phyloP scores from a whole-genome alignment of 2,329 filamentous ascomycete genomes.

The Nemania bipapillata region DNA sequence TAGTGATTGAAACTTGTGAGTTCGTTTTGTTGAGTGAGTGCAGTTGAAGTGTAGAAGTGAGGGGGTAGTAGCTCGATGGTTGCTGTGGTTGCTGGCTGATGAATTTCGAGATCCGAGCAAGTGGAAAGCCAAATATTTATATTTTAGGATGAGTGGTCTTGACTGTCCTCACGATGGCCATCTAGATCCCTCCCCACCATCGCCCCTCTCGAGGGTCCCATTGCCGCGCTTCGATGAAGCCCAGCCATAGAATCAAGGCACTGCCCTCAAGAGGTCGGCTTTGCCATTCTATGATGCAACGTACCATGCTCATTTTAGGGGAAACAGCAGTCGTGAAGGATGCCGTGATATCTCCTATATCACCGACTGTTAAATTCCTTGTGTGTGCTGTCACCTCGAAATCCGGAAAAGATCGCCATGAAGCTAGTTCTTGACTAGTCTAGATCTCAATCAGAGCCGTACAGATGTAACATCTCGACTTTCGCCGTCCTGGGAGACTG shows the following conservation, averaged over 20 bases:
- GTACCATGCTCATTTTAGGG: slow-evolving; percentile 8
- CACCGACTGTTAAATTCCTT: slow-evolving; percentile 7
- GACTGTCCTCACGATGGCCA: slow-evolving; percentile 4
- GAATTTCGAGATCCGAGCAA: slow-evolving; percentile 33
- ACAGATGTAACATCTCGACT: slow-evolving; percentile 26
- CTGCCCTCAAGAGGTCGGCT: not conserved
- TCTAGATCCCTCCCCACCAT: not conserved
- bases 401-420: slow-evolving; percentile 34
- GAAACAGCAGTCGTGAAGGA: not conserved
- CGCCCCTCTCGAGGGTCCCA: not conserved
- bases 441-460: slow-evolving; percentile 20
- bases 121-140: slow-evolving; percentile 43
- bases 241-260: slow-evolving; percentile 20
- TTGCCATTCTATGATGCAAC: slow-evolving; percentile 34
- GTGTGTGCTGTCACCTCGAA: slow-evolving; percentile 23
- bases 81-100: slow-evolving; percentile 37
- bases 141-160: slow-evolving; percentile 26
- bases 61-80: slow-evolving; percentile 26
- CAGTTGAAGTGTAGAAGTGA: slow-evolving; percentile 37
- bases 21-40: slow-evolving; percentile 37
- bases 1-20: slow-evolving; percentile 33
- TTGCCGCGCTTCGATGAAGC: not conserved
- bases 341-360: slow-evolving; percentile 15
- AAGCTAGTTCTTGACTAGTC: slow-evolving; percentile 4
- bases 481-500: slow-evolving; percentile 2